Conservation (phyloP, 495 filamentous ascomycete genomes). For the Penicillium arizonense region DNA sequence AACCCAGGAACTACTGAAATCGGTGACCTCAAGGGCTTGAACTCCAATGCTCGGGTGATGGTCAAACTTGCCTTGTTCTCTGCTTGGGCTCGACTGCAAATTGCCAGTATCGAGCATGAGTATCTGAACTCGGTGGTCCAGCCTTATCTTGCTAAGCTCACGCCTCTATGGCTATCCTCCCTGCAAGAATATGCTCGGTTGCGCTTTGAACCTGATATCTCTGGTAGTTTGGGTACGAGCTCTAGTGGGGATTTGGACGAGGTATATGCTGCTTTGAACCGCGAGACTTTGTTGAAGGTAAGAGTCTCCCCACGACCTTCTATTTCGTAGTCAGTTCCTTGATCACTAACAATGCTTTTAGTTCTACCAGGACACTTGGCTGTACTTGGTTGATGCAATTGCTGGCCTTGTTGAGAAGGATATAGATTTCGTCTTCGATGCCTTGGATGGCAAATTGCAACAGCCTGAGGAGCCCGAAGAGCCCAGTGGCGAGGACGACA, state of each 20-base stretch:
- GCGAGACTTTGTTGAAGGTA: slow-evolving; percentile 83
- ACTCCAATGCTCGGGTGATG: slow-evolving; percentile 97
- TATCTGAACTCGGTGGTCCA: slow-evolving; percentile 88
- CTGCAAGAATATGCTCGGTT: slow-evolving; percentile 91
- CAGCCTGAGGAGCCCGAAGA: slow-evolving; percentile 18
- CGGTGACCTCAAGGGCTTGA: slow-evolving; percentile 88
- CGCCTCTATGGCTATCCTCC: slow-evolving; percentile 90
- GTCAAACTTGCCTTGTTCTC: slow-evolving; percentile 95
- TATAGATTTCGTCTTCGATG: slow-evolving; percentile 95
- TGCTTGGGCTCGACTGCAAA: slow-evolving; percentile 98
- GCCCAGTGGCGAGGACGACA: slow-evolving; percentile 39
- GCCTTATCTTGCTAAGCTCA: slow-evolving; percentile 83
- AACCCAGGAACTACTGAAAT: slow-evolving; percentile 76
- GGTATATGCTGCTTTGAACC: slow-evolving; percentile 90
- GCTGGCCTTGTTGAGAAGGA: slow-evolving; percentile 97
- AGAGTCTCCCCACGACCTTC: neutral
- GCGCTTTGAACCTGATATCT: slow-evolving; percentile 95
- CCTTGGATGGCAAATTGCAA: slow-evolving; percentile 75
- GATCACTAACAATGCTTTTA: slow-evolving; percentile 30
- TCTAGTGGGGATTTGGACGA: slow-evolving; percentile 77
- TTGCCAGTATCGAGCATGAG: slow-evolving; percentile 88
- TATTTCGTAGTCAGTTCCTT: neutral
- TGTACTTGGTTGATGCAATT: slow-evolving; percentile 95
- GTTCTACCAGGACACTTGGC: slow-evolving; percentile 98
- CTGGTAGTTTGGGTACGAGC: slow-evolving; percentile 72